Evolutionary conservation across 805 yeast genomes (phyloP), one percentile per base, ranked within the genome.

Genomic region (Lipomyces starkeyi): DNA sequence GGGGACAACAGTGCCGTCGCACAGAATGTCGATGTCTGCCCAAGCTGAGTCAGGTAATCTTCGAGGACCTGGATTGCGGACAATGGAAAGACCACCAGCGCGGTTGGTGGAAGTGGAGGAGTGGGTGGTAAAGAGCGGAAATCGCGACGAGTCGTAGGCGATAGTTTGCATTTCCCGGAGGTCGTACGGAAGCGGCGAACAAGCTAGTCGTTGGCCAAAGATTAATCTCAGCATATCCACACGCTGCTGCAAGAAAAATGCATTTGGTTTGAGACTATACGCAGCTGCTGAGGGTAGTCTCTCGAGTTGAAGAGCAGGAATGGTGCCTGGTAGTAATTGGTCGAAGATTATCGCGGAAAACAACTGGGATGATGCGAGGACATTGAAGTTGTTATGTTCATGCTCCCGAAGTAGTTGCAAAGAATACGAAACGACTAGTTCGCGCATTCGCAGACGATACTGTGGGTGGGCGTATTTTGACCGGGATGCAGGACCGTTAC

Each of bases 331-430:
- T 11, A 69, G 61, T 22, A 67, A 58, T 40, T 69, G 72, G 62
- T 69, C 72, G 54, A 69, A 69, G 29, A 69, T 43, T 9, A 67
- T 43, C 14, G 67, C 70, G 11, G 72, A 69, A 57, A 69, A 69
- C n/a, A 69, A 66, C 59, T 69, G 72, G 5, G 72, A 69, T 40
- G 52, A 53, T 14, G 66, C 61, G 47, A 69, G 62, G 37, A 69
- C 49, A 49, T 29, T 43, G 61, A 54, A 58, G 54, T 69, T 69
- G n/a, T 34, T 53, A 22, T 14, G 6, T 17, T 11, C 49, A 58
- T 69, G 71, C 59, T 69, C 67, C 35, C 53, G 63, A 27, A 69
- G 63, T 8, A 69, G 62, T 17, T 54, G 55, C 27, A 69, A 13
- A 4, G 72, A 66, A 29, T 17, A 6, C 14, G 63, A 25, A 62